Evolutionary conservation across 768 basidiomycete genomes (phyloP).

Genomic region (Pholiota conissans): DNA sequence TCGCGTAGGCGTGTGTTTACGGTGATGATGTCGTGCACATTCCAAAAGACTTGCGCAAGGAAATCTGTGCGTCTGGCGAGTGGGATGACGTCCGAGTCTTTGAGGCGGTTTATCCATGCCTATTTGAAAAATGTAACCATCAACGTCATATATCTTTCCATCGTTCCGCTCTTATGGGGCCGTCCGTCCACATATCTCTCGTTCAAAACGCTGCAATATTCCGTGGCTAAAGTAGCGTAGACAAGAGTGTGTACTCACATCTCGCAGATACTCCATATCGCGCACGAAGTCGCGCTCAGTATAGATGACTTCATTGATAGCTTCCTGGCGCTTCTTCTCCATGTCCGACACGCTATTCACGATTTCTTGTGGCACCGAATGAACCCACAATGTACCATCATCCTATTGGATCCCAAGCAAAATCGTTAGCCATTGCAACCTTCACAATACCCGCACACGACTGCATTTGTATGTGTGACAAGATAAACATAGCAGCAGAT

Average conservation of each 20-base stretch:
- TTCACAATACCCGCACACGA: neutral
- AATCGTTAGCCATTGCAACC: neutral
- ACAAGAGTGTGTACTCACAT: slow-evolving; percentile 51
- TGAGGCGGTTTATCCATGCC: slow-evolving; percentile 89
- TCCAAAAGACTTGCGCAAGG: slow-evolving; percentile 96
- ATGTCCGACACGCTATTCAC: slow-evolving; percentile 31
- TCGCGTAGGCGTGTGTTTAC: slow-evolving; percentile 93
- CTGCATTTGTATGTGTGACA: neutral
- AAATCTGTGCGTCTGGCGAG: slow-evolving; percentile 78
- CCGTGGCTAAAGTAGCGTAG: neutral
- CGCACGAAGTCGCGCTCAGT: slow-evolving; percentile 98
- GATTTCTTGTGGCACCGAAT: slow-evolving; percentile 93
- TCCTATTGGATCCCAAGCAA: slow-evolving; percentile 22
- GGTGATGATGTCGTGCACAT: slow-evolving; percentile 87
- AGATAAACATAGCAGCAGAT: neutral
- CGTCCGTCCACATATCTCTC: neutral
- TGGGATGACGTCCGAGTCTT: slow-evolving; percentile 75
- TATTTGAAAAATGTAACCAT: slow-evolving; percentile 30
- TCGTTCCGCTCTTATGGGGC: neutral
- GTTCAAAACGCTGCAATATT: neutral
- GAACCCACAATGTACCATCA: slow-evolving; percentile 88
- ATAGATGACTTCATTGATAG: slow-evolving; percentile 62
- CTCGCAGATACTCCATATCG: slow-evolving; percentile 96
- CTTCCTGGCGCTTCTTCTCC: slow-evolving; percentile 10
- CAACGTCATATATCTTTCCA: neutral